Conservation (phyloP, 768 basidiomycete species). For the Sporobolomyces roseus region DNA sequence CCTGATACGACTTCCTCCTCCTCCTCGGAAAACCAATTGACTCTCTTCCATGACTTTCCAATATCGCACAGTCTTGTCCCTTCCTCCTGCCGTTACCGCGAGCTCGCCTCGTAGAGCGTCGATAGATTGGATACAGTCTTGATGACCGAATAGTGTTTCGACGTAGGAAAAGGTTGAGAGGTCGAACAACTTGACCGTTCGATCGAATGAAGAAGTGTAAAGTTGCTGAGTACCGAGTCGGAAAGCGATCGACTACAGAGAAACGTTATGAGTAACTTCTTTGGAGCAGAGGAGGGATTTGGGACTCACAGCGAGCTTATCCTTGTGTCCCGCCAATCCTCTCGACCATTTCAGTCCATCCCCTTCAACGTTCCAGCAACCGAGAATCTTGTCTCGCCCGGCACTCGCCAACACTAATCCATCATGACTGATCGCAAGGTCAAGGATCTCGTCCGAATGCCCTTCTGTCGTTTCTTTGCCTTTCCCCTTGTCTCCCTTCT, state of each 20-base stretch:
- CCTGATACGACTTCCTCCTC: conserved; percentile 73
- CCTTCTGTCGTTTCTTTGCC: conserved; percentile 54
- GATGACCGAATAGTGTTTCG: conserved; percentile 95
- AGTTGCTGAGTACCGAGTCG: conserved; percentile 71
- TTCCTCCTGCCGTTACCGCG: conserved; percentile 78
- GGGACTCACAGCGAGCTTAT: conserved; percentile 62
- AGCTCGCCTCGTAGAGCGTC: conserved; percentile 79
- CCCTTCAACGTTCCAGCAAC: conserved; percentile 69
- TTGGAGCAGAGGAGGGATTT: background rate
- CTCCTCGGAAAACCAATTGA: conserved; percentile 92
- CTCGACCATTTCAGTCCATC: conserved; percentile 65
- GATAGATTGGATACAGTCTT: conserved; percentile 73
- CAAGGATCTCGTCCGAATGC: conserved; percentile 80
- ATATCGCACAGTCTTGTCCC: conserved; percentile 85
- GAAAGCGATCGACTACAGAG: conserved; percentile 63
- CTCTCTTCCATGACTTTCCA: conserved; percentile 97
- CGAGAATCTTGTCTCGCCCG: conserved; percentile 74
- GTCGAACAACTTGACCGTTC: conserved; percentile 85
- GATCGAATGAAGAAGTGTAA: conserved; percentile 75
- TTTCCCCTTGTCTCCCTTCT: conserved; percentile 54
- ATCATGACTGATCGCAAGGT: conserved; percentile 77
- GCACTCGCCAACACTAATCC: conserved; percentile 80
- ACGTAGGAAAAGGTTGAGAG: conserved; percentile 70
- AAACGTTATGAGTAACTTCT: background rate
- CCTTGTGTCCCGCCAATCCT: conserved; percentile 73